Percentiles rank a stretch among this genome's conserved stretches.
Evolutionary conservation across 345 rosid species (phyloP).

Genomic region (Aegle marmelos): DNA sequence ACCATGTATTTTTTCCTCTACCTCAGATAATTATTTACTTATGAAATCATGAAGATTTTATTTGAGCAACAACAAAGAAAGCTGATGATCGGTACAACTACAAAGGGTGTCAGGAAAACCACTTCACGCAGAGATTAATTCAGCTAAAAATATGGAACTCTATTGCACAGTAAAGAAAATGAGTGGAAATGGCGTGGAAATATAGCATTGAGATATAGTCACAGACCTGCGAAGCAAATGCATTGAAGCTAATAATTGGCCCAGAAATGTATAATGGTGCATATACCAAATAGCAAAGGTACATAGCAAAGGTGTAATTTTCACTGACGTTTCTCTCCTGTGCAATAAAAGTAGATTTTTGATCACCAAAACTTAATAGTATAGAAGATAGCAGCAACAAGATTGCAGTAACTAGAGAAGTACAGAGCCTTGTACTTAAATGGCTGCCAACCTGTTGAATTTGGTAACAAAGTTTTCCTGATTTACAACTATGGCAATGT

Average conservation of each 20-base stretch:
- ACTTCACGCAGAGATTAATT: background rate
- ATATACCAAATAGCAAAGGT: constrained; percentile 82
- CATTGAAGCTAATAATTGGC: constrained; percentile 87
- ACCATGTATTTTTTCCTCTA: background rate
- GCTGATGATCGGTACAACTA: background rate
- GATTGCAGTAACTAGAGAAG: constrained; percentile 2
- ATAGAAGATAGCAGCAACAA: constrained; percentile 5
- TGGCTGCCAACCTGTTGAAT: constrained; percentile 46
- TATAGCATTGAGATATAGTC: background rate
- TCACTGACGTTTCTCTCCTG: constrained; percentile 65
- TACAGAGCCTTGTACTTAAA: background rate
- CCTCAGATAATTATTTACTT: background rate
- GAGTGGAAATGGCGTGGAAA: background rate
- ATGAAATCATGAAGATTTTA: background rate
- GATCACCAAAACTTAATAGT: constrained; percentile 9
- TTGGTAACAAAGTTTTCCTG: constrained; percentile 55
- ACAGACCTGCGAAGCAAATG: constrained; percentile 87
- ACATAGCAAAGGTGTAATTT: constrained; percentile 44
- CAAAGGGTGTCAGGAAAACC: background rate
- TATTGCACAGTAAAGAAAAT: background rate
- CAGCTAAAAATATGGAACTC: background rate
- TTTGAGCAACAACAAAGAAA: background rate
- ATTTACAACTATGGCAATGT: constrained; percentile 55
- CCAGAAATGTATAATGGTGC: constrained; percentile 93
- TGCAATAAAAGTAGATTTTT: constrained; percentile 13